Base-by-base conservation (phyloP, 176 grass and related monocot genomes). In the Oryza glumipatula region DNA sequence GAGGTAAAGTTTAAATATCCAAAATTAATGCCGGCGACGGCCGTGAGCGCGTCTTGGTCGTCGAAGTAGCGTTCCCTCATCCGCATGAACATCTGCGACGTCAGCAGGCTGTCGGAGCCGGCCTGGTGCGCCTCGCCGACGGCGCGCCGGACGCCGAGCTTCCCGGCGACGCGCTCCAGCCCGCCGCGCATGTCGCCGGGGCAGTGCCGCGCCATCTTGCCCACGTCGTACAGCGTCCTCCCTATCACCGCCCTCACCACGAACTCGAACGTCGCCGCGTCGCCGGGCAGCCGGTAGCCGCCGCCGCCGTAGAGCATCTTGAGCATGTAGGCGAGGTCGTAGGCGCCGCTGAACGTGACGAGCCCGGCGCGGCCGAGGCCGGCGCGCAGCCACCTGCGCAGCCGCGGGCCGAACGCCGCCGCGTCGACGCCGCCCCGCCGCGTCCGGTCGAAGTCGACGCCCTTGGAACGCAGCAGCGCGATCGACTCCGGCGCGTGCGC, bases 311-410 rank as follows among this genome's bases (percentile, higher is more conserved):
- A 67, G 48, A 81, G 28, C 39, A 48, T 0, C 83, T 94, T 94
- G 3, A 86, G 21, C 1, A 91, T 44, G 75, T 91, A 91, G 0
- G 86, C 86, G 0, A 91, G 21, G 46, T 94, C 83, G 71, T 88
- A 86, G 0, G 52, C 80, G 5, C 86, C 69, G 11, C 68, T 63
- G 76, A 86, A 84, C 1, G 86, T 91, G n/a, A 91, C 21, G 26
- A 85, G 2, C 4, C 77, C 77, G 28, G 28, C 77, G 3, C 78
- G 60, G 11, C 70, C 71, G 15, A 89, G 82, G 7, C 76, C 38
- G 0, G 11, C 82, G 49, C 69, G 70, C 70, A 69, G 26, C 81
- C 70, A 78, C 69, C n/a, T 46, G 69, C 76, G 46, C 24, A 88
- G 87, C 9, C 81, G 61, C 36, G 76, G 4, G 0, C 76, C 81